Percentiles rank a stretch among this genome's conserved stretches.
These are phyloP conservation scores for Pseudogymnoascus sp. DNA, from an alignment of 2,329 filamentous ascomycete genomes.

Conservation along the genomic window DNA sequence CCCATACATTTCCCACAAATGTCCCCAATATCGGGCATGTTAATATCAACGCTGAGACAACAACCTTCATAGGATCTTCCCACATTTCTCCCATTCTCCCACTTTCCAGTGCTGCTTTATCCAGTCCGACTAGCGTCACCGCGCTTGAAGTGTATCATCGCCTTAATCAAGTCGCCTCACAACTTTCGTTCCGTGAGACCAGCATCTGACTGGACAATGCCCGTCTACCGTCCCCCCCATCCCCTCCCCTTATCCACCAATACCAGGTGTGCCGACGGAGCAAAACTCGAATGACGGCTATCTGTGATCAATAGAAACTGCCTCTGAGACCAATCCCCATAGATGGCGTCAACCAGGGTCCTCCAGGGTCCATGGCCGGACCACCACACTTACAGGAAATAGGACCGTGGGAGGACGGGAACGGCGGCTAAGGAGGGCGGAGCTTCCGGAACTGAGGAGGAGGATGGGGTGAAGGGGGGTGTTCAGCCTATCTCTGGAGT, in stretches of 20 bases:
- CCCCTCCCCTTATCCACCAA: slow-evolving; percentile 22
- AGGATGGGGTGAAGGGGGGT: slow-evolving; percentile 18
- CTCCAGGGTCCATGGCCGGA: slow-evolving; percentile 25
- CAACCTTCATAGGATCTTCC: slow-evolving; percentile 11
- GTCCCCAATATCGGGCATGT: slow-evolving; percentile 13
- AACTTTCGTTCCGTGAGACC: slow-evolving; percentile 14
- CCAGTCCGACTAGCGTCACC: slow-evolving; percentile 31
- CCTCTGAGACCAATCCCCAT: slow-evolving; percentile 25
- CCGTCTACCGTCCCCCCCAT: slow-evolving; percentile 12
- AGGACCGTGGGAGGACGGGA: slow-evolving; percentile 25
- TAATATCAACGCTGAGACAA: slow-evolving; percentile 19
- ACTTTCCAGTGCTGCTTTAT: slow-evolving; percentile 21
- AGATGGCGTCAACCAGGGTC: slow-evolving; percentile 22
- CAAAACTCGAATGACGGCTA: slow-evolving; percentile 26
- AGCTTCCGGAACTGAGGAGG: slow-evolving; percentile 13
- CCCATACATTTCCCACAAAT: slow-evolving; percentile 7
- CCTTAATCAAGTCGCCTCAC: slow-evolving; percentile 19
- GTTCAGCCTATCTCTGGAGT: slow-evolving; percentile 28
- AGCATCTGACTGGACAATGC: slow-evolving; percentile 8
- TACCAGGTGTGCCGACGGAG: slow-evolving; percentile 21
- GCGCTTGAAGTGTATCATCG: slow-evolving; percentile 33
- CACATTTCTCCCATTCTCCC: slow-evolving; percentile 1
- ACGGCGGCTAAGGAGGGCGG: slow-evolving; percentile 20
- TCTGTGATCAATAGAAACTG: slow-evolving; percentile 30
- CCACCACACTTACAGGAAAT: slow-evolving; percentile 25